Evolutionary conservation across 139 green algal genomes (phyloP).

Genomic region (Coccomyxa sp.): DNA sequence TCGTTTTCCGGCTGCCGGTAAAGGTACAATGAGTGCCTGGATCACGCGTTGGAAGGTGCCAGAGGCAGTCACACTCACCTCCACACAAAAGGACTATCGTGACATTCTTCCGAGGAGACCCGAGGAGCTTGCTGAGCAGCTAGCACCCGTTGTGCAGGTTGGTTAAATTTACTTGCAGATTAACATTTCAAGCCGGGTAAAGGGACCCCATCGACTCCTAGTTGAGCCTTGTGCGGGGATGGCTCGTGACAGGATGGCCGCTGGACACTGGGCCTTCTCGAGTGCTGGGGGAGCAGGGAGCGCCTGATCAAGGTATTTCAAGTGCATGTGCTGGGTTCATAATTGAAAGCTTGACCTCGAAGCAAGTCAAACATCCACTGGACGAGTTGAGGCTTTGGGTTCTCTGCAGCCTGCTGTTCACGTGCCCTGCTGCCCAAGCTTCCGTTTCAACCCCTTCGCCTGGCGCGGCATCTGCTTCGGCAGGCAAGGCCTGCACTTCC

Average conservation of each 20-base stretch:
- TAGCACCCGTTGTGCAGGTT: background rate
- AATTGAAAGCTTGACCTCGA: background rate
- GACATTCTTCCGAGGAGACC: background rate
- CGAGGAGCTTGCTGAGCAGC: background rate
- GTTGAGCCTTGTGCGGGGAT: background rate
- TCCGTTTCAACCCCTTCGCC: conserved; percentile 20
- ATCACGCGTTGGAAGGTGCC: background rate
- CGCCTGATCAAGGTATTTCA: conserved; percentile 6
- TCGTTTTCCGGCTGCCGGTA: background rate
- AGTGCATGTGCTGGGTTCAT: background rate
- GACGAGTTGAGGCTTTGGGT: background rate
- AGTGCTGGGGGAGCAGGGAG: conserved; percentile 32
- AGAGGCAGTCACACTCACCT: background rate
- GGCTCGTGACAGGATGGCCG: conserved; percentile 10
- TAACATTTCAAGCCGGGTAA: background rate
- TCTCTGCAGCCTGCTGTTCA: conserved; percentile 36
- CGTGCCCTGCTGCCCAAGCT: conserved; percentile 41
- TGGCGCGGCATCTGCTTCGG: conserved; percentile 35
- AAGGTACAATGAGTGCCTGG: background rate
- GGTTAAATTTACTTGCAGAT: background rate
- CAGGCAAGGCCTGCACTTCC: background rate
- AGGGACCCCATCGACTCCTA: background rate
- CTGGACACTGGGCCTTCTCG: conserved; percentile 33
- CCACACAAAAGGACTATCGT: background rate
- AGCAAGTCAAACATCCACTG: background rate